Evolutionary conservation across 768 basidiomycete species (phyloP).

Genomic region (Megacollybia marginata): DNA sequence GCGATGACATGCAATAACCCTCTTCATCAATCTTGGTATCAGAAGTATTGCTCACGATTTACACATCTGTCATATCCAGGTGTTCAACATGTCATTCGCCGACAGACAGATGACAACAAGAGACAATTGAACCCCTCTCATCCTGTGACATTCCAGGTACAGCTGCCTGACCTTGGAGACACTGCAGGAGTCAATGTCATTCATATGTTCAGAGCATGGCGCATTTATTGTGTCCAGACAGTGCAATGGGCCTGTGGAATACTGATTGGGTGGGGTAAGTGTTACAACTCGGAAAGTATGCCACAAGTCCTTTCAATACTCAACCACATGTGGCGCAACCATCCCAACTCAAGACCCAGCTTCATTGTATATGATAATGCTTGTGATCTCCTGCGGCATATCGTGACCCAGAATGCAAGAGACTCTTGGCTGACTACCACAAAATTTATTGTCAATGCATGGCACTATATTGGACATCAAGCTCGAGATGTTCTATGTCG

Average conservation of each 20-base stretch:
- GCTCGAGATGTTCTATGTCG: conserved; percentile 10
- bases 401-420: conserved; percentile 7
- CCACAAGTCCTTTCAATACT: conserved; percentile 8
- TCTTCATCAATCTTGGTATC: conserved; percentile 13
- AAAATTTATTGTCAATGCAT: conserved; percentile 12
- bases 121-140: not conserved
- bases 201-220: conserved; percentile 6
- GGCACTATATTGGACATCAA: not conserved
- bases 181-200: conserved; percentile 4
- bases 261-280: conserved; percentile 13
- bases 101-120: conserved; percentile 6
- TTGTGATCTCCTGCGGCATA: conserved; percentile 9
- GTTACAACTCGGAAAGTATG: conserved; percentile 7
- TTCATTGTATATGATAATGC: conserved; percentile 12
- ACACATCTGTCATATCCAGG: conserved; percentile 15
- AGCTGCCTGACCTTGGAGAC: conserved; percentile 5
- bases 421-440: conserved; percentile 7
- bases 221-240: conserved; percentile 11
- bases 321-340: conserved; percentile 4
- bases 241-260: conserved; percentile 14
- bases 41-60: conserved; percentile 10
- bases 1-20: conserved; percentile 11
- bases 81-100: conserved; percentile 17
- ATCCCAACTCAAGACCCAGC: conserved; percentile 1
- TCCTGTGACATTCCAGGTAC: not conserved